phyloP scores from a whole-genome alignment of 805 yeast species.

The Saturnispora besseyi region DNA sequence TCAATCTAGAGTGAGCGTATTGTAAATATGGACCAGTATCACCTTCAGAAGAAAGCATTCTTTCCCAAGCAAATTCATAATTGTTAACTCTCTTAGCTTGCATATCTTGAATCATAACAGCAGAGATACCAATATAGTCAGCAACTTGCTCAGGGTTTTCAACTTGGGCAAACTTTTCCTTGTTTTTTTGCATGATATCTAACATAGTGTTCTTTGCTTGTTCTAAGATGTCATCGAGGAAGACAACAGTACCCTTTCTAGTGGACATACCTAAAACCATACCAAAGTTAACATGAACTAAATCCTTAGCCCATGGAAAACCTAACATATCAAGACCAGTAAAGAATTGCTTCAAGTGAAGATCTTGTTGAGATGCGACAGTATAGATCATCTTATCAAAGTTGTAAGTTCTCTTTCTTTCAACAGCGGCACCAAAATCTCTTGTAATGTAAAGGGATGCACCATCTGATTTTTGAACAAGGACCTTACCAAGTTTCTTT shows the following conservation, averaged over 20 bases:
- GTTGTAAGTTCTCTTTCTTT: constrained; percentile 72
- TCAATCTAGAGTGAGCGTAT: constrained; percentile 94
- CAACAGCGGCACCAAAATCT: constrained; percentile 94
- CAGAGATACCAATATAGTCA: constrained; percentile 91
- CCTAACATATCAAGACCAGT: constrained; percentile 89
- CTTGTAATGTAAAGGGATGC: constrained; percentile 90
- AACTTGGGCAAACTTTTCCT: constrained; percentile 83
- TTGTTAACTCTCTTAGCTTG: constrained; percentile 93
- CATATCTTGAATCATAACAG: constrained; percentile 99
- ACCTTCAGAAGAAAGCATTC: constrained; percentile 98
- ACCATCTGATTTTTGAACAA: constrained; percentile 92
- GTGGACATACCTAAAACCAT: constrained; percentile 99
- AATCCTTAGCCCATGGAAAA: constrained; percentile 67
- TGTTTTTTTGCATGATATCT: constrained; percentile 90
- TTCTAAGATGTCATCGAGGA: constrained; percentile 85
- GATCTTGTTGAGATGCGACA: constrained; percentile 92
- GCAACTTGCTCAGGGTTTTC: constrained; percentile 93
- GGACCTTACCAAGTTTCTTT: constrained; percentile 87
- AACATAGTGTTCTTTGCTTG: constrained; percentile 93
- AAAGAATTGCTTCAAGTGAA: constrained; percentile 88
- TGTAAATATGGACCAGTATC: constrained; percentile 99
- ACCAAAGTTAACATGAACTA: constrained; percentile 88
- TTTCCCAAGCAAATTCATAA: constrained; percentile 94
- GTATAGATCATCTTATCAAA: constrained; percentile 97
- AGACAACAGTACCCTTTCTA: constrained; percentile 97